Percentiles rank a stretch among this genome's conserved stretches.
phyloP scores from a whole-genome alignment of 2,329 filamentous ascomycete genomes.

The Rugonectria rugulosa region DNA sequence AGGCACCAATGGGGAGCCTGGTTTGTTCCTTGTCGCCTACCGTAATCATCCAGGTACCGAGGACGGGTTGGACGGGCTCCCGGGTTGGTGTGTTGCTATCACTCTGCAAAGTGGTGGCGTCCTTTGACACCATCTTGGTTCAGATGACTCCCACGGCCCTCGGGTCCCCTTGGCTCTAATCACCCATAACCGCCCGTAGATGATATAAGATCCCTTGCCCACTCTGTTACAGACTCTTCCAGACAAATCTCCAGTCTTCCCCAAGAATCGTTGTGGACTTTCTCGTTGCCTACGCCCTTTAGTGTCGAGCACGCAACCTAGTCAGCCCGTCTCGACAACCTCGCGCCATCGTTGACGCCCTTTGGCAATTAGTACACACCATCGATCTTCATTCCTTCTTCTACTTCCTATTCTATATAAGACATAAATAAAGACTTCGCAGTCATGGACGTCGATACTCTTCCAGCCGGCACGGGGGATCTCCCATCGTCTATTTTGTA shows the following conservation, averaged over 20 bases:
- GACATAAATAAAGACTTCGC: background rate
- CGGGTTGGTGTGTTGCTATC: slow-evolving; percentile 1
- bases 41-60: slow-evolving; percentile 3
- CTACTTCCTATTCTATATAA: slow-evolving; percentile 7
- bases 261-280: background rate
- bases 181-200: slow-evolving; percentile 7
- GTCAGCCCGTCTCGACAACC: slow-evolving; percentile 7
- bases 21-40: background rate
- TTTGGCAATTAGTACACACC: slow-evolving; percentile 25
- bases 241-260: slow-evolving; percentile 33
- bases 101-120: no score
- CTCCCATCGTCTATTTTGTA: slow-evolving; percentile 28
- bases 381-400: background rate
- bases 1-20: slow-evolving; percentile 13
- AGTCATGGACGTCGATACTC: slow-evolving; percentile 28
- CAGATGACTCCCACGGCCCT: slow-evolving; percentile 36
- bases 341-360: slow-evolving; percentile 35
- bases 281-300: slow-evolving; percentile 26
- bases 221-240: slow-evolving; percentile 24
- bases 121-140: slow-evolving; percentile 29
- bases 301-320: slow-evolving; percentile 35
- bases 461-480: slow-evolving; percentile 32
- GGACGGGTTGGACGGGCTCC: background rate
- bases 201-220: slow-evolving; percentile 34
- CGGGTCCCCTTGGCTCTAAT: slow-evolving; percentile 26